These are phyloP conservation scores for Chaetomium olivaceum DNA, from an alignment of 2,329 filamentous ascomycete genomes.

Conservation along the genomic window DNA sequence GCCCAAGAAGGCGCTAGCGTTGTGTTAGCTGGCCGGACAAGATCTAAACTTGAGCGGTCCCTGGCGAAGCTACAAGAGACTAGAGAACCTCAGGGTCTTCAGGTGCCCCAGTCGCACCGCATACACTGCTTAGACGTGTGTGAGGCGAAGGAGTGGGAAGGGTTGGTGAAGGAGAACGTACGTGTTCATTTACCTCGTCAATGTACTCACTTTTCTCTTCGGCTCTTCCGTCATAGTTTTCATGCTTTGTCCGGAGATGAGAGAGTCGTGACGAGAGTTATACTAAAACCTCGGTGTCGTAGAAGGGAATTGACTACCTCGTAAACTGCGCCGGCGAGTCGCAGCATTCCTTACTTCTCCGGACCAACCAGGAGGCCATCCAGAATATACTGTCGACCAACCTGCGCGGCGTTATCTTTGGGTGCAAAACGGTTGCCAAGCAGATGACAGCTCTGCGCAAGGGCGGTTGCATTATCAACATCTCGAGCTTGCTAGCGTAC, in stretches of 20 bases:
- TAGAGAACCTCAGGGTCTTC: not conserved
- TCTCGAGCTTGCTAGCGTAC: slow-evolving; percentile 72
- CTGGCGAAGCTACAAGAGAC: slow-evolving; percentile 22
- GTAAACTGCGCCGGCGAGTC: slow-evolving; percentile 79
- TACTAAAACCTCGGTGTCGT: not conserved
- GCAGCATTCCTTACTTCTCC: slow-evolving; percentile 63
- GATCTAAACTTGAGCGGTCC: slow-evolving; percentile 46
- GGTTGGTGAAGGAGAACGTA: slow-evolving; percentile 1
- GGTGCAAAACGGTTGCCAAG: slow-evolving; percentile 55
- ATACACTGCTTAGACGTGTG: slow-evolving; percentile 34
- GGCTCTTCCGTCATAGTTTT: not conserved
- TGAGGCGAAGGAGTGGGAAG: slow-evolving; percentile 21
- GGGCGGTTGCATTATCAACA: slow-evolving; percentile 65
- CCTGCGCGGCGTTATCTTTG: slow-evolving; percentile 64
- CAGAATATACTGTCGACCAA: slow-evolving; percentile 67
- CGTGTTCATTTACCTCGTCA: not conserved
- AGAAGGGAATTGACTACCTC: slow-evolving; percentile 53
- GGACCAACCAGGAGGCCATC: slow-evolving; percentile 52
- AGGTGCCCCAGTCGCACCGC: not conserved
- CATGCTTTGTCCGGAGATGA: not conserved
- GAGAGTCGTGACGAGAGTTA: not conserved
- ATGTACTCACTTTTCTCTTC: not conserved
- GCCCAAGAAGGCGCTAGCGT: slow-evolving; percentile 51
- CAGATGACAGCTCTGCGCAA: slow-evolving; percentile 45
- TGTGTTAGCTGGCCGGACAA: slow-evolving; percentile 58